phyloP scores from a whole-genome alignment of 2,329 filamentous ascomycete species.

The Epichloe amarillans region DNA sequence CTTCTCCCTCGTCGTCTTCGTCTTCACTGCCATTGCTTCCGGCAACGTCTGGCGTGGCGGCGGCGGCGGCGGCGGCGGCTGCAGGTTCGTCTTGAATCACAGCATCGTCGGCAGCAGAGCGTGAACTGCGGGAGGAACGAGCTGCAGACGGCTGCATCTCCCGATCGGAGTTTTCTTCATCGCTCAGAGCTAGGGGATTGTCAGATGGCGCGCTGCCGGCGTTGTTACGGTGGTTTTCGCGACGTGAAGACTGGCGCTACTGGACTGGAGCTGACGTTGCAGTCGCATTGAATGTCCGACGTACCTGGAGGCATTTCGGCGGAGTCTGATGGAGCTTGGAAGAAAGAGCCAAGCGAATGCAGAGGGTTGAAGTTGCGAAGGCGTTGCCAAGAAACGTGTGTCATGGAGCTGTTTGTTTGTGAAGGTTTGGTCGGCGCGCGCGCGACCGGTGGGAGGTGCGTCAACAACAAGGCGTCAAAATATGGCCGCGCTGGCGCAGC shows the following conservation, averaged over 20 bases:
- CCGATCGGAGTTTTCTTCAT: slow-evolving; percentile 21
- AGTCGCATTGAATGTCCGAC: neutral
- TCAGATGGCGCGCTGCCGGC: slow-evolving; percentile 9
- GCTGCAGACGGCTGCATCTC: slow-evolving; percentile 11
- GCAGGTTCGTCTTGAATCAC: neutral
- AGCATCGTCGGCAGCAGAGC: slow-evolving; percentile 8
- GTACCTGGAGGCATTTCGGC: slow-evolving; percentile 5
- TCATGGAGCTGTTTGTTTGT: neutral
- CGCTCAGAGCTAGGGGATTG: slow-evolving; percentile 21
- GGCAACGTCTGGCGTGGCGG: slow-evolving; percentile 11
- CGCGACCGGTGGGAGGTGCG: neutral
- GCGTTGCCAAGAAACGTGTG: neutral
- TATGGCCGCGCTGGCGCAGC: neutral
- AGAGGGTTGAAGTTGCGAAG: neutral
- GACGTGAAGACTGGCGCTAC: neutral
- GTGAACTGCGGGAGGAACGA: slow-evolving; percentile 14
- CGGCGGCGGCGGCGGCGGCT: slow-evolving; percentile 1
- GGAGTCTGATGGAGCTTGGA: neutral
- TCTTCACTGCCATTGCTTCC: slow-evolving; percentile 17
- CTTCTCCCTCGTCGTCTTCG: slow-evolving; percentile 15
- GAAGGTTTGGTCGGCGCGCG: neutral
- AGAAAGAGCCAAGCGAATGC: neutral
- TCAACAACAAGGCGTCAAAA: neutral
- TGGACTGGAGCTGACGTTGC: neutral
- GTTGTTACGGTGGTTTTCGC: neutral